Evolutionary conservation across 208 protist genomes (phyloP).

Genomic region (Crithidia sp.): DNA sequence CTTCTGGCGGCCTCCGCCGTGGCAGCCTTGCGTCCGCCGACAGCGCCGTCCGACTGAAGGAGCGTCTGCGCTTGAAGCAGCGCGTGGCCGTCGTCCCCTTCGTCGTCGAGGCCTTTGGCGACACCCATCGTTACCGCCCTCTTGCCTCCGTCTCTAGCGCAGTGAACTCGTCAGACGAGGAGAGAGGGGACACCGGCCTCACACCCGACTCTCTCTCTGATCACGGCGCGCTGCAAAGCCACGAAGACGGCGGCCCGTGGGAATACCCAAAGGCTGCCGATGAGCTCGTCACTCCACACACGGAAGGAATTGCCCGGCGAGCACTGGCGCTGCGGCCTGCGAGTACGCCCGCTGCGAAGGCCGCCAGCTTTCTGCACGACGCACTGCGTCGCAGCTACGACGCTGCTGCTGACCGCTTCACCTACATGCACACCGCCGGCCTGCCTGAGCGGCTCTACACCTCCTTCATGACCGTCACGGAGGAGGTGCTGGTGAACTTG

Average conservation of each 20-base stretch:
- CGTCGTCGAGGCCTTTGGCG: constrained; percentile 23
- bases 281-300: constrained; percentile 27
- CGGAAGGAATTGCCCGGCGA: background rate
- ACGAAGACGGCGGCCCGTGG: constrained; percentile 3
- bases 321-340: constrained; percentile 4
- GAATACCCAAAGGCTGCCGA: constrained; percentile 3
- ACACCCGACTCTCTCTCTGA: background rate
- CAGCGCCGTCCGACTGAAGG: background rate
- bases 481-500: constrained; percentile 8
- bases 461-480: constrained; percentile 15
- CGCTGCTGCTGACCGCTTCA: constrained; percentile 17
- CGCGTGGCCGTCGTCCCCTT: constrained; percentile 19
- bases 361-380: constrained; percentile 26
- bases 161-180: background rate
- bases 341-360: background rate
- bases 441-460: constrained; percentile 11
- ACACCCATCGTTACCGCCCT: constrained; percentile 22
- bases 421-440: constrained; percentile 13
- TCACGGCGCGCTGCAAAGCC: background rate
- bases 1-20: too few relatives aligned
- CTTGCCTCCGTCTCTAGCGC: background rate
- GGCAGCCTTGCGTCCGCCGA: too few relatives aligned
- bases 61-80: constrained; percentile 16
- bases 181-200: background rate
- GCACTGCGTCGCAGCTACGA: constrained; percentile 30